phyloP scores from a whole-genome alignment of 768 basidiomycete genomes.

The Lactifluus piperatus region DNA sequence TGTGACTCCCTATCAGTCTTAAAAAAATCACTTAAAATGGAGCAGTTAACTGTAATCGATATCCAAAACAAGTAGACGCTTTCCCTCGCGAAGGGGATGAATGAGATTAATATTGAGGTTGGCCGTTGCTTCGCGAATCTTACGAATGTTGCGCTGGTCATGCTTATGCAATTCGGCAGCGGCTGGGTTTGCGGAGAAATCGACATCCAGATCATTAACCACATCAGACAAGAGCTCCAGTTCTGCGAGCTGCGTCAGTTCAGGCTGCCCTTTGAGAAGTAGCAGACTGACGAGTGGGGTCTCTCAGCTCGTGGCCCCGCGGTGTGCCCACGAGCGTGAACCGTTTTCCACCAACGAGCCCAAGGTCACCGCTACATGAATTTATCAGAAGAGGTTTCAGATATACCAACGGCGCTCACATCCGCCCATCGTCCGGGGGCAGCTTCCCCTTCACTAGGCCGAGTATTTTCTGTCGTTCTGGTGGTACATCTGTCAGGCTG shows the following conservation, averaged over 20 bases:
- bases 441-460: constrained; percentile 79
- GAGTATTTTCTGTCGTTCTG: constrained; percentile 80
- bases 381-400: constrained; percentile 3
- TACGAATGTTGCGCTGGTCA: constrained; percentile 75
- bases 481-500: constrained; percentile 66
- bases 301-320: constrained; percentile 77
- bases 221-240: constrained; percentile 59
- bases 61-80: constrained; percentile 77
- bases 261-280: not conserved
- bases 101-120: constrained; percentile 65
- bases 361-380: constrained; percentile 44
- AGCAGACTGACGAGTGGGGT: constrained; percentile 45
- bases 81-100: constrained; percentile 64
- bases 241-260: constrained; percentile 31
- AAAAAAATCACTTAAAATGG: not conserved
- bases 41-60: constrained; percentile 69
- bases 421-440: constrained; percentile 62
- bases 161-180: constrained; percentile 52
- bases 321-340: constrained; percentile 85
- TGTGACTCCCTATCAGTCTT: not conserved
- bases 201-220: constrained; percentile 75
- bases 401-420: constrained; percentile 31
- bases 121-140: constrained; percentile 63
- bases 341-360: constrained; percentile 52
- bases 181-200: constrained; percentile 57